phyloP scores from a whole-genome alignment of 169 alveolate genomes.

The Plasmodium vinckei region DNA sequence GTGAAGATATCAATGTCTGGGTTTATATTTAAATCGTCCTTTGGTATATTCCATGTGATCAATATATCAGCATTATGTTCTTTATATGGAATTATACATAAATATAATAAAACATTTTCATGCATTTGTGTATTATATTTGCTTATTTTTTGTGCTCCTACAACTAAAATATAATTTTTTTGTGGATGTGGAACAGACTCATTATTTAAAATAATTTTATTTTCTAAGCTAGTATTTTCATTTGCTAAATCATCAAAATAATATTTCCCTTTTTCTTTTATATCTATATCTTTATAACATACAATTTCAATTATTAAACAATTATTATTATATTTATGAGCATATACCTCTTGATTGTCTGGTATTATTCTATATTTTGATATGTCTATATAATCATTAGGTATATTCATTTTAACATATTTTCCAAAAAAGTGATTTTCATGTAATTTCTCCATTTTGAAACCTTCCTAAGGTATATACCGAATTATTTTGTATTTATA shows the following conservation, averaged over 20 bases:
- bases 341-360: conserved; percentile 76
- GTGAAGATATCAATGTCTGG: conserved; percentile 47
- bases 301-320: conserved; percentile 51
- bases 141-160: conserved; percentile 60
- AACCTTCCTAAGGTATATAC: too few species aligned
- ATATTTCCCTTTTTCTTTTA: conserved; percentile 51
- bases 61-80: conserved; percentile 68
- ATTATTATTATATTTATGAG: conserved; percentile 46
- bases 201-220: conserved; percentile 35
- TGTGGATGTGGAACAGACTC: conserved; percentile 24
- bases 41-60: conserved; percentile 71
- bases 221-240: conserved; percentile 47
- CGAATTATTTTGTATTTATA: not conserved
- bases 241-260: conserved; percentile 73
- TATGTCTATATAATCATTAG: conserved; percentile 35
- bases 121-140: conserved; percentile 11
- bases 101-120: conserved; percentile 32
- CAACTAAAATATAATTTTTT: conserved; percentile 33
- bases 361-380: conserved; percentile 50
- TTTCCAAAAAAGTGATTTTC: conserved; percentile 40
- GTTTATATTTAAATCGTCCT: conserved; percentile 22
- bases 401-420: conserved; percentile 58
- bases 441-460: conserved; percentile 23
- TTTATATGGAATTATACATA: conserved; percentile 37
- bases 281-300: conserved; percentile 28